Base-by-base conservation (phyloP, 805 yeast genomes). In the Ogataea siamensis region DNA sequence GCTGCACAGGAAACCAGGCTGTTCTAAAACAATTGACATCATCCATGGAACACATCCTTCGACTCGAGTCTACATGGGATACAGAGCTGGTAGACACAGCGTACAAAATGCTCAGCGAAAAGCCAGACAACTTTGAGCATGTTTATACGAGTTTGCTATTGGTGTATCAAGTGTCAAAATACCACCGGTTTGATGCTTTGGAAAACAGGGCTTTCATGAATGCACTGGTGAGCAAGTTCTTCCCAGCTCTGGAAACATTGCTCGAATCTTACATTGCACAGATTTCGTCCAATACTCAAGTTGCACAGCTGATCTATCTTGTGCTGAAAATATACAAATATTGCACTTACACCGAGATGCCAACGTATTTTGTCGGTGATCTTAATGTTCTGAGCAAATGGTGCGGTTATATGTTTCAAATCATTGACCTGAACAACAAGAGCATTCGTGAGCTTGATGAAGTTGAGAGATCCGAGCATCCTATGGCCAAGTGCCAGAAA, bases 281-380 rank as follows among this genome's bases (percentile, higher is more conserved):
- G 31, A 45, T 54, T 11, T 39, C 46, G 13, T 39, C 46, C 5
- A 46, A 49, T 34, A 64, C 63, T 13, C 64, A 70, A 35, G 59
- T 68, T 12, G 85, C 83, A 14, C 87, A 83, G 46, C 74, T 87
- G 67, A 60, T 84, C 31, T 83, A 83, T 49, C 67, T 82, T 46
- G 70, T 86, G 14, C 62, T 89, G 39, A 91, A 91, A 55, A 70
- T 76, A 41, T 86, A 79, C 68, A 89, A 89, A 58, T 84, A 81
- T 57, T 80, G 80, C 28, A 80, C 91, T 3, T 79, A 73, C 55
- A 74, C 72, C 45, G 89, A 85, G 51, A 62, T 89, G 37, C 94
- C 97, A 2, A 68, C 62, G 2, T 72, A 76, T 14, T 63, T 82
- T 11, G 54, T 57, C 73, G 80, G 63, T 58, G 68, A 48, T 47